Evolutionary conservation across 176 grass and related monocot genomes (phyloP).

Genomic region (Aegilops longissima): DNA sequence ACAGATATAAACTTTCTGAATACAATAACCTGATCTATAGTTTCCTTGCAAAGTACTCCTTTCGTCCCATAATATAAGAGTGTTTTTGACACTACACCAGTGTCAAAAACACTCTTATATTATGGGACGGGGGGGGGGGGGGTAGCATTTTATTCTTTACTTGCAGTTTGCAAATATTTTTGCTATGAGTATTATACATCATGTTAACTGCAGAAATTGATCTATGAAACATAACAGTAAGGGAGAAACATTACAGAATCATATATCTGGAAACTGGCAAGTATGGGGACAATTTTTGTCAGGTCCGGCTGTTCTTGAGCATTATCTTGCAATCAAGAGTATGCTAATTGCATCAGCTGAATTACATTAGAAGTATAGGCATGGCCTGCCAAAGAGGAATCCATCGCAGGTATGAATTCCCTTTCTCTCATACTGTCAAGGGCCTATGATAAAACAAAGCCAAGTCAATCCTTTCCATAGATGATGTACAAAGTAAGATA

Average conservation of each 20-base stretch:
- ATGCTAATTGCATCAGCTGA: conserved; percentile 59
- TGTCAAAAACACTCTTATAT: too few species aligned
- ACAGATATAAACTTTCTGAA: background rate
- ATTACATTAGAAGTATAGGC: conserved; percentile 48
- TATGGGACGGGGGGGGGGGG: too few species aligned
- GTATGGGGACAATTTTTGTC: conserved; percentile 46
- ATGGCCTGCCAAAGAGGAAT: conserved; percentile 69
- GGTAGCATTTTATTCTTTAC: background rate
- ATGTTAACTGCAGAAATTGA: background rate
- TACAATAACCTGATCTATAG: background rate
- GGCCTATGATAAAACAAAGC: background rate
- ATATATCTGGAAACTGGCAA: conserved; percentile 67
- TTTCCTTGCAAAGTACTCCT: background rate
- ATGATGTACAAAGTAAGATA: too few species aligned
- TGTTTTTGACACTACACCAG: too few species aligned
- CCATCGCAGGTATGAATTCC: conserved; percentile 57
- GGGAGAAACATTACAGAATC: conserved; percentile 42
- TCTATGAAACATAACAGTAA: background rate
- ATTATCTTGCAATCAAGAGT: conserved; percentile 67
- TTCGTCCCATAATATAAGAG: too few species aligned
- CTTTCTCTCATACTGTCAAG: conserved; percentile 66
- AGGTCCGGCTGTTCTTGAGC: conserved; percentile 55
- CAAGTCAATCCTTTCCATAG: too few species aligned
- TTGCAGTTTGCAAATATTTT: conserved; percentile 3
- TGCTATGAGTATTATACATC: background rate